Percentiles rank a stretch among this genome's conserved stretches.
These are phyloP conservation scores for Thelephora aurantiotincta DNA, from an alignment of 768 basidiomycete species.

Conservation along the genomic window DNA sequence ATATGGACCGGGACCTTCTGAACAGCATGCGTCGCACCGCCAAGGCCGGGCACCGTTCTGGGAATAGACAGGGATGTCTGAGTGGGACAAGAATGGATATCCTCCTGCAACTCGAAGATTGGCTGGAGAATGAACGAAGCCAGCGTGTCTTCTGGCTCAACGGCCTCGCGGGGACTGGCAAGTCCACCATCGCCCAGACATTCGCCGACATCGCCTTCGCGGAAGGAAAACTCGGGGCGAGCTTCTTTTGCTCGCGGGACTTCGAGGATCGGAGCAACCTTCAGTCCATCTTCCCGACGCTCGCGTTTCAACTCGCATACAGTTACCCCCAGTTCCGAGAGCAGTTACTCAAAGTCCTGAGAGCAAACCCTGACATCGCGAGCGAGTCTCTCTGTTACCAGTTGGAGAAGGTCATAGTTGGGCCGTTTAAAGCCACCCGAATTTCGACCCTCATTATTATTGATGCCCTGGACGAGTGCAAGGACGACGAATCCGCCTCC, in stretches of 20 bases:
- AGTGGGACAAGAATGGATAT: no score
- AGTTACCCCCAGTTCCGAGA: no score
- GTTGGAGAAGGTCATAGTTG: constrained; percentile 4
- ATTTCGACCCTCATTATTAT: constrained; percentile 3
- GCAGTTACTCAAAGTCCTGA: no score
- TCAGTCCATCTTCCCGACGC: constrained; percentile 1
- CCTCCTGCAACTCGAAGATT: no score
- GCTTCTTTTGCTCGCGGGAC: constrained; percentile 2
- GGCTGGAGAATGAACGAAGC: no score
- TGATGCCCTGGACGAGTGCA: constrained; percentile 11
- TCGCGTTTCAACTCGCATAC: neutral
- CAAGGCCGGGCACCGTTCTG: no score
- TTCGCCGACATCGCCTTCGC: neutral
- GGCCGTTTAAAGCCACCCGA: constrained; percentile 1
- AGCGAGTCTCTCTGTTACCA: neutral
- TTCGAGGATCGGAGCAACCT: neutral
- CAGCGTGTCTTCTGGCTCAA: constrained; percentile 5
- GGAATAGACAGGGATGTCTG: no score
- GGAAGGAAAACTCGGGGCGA: neutral
- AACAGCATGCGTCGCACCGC: no score
- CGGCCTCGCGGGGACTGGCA: constrained; percentile 7
- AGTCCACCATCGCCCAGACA: constrained; percentile 3
- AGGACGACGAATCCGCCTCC: constrained; percentile 1
- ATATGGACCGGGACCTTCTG: no score
- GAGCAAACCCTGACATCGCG: neutral